A percentile compares a stretch with the other conserved stretches of the same genome.
These are phyloP conservation scores for Geotrichum histeridarum DNA, from an alignment of 1,139 yeast genomes.

Conservation along the genomic window DNA sequence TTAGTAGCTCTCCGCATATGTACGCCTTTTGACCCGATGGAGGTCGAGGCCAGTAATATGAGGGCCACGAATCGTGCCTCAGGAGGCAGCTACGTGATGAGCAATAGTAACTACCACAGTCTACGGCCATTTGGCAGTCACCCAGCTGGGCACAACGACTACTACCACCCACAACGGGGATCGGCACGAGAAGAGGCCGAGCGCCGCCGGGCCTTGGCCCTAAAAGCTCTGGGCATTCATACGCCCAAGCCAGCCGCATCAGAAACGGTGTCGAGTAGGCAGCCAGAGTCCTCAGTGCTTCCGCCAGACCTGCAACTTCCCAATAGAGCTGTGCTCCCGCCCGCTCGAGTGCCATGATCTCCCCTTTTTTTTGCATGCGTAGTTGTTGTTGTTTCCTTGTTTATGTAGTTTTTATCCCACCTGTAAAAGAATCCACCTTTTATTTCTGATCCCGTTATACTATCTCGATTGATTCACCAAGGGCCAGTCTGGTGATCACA, in stretches of 20 bases:
- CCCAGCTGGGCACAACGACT: background rate
- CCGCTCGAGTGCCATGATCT: constrained; percentile 13
- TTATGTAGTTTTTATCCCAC: background rate
- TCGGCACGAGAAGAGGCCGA: constrained; percentile 53
- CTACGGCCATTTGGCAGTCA: background rate
- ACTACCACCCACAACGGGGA: background rate
- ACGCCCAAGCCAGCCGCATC: background rate
- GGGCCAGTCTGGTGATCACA: too few species aligned
- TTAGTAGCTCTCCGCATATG: constrained; percentile 51
- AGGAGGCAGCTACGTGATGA: constrained; percentile 17
- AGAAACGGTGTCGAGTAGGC: background rate
- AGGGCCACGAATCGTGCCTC: constrained; percentile 42
- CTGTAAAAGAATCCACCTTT: too few species aligned
- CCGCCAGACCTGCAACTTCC: constrained; percentile 12
- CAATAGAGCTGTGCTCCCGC: constrained; percentile 16
- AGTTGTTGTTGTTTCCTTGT: background rate
- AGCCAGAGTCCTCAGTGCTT: background rate
- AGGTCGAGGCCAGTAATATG: constrained; percentile 66
- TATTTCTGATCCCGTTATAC: too few species aligned
- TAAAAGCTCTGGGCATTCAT: constrained; percentile 51
- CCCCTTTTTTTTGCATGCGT: background rate
- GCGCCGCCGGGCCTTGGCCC: constrained; percentile 79
- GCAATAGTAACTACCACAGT: constrained; percentile 12
- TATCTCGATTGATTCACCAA: too few species aligned
- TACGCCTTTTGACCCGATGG: constrained; percentile 63